A percentile compares a stretch with the other conserved stretches of the same genome.
Evolutionary conservation across 257 asterid genomes (phyloP).

Genomic region (Datura wrightii): DNA sequence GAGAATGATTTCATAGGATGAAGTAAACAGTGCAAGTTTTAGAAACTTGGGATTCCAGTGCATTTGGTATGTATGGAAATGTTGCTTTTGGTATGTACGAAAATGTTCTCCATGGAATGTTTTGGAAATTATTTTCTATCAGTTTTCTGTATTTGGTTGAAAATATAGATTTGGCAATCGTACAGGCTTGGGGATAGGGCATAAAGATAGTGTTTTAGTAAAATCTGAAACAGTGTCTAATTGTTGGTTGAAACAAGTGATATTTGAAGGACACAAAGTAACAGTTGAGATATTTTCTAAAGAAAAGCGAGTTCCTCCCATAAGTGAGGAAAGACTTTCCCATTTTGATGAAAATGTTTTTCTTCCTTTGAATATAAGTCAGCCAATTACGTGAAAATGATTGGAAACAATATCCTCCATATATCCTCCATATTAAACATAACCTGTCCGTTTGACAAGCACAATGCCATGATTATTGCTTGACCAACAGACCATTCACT

Average conservation of each 20-base stretch:
- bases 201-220: not conserved
- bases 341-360: not conserved
- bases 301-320: not conserved
- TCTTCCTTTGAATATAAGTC: not conserved
- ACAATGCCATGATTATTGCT: not conserved
- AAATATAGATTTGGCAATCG: not conserved
- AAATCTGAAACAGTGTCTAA: not conserved
- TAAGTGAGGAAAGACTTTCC: not conserved
- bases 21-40: not conserved
- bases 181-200: not conserved
- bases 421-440: not conserved
- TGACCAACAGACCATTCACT: not conserved
- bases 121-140: not conserved
- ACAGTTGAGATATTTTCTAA: not conserved
- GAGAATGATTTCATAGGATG: not conserved
- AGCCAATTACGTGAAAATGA: not conserved
- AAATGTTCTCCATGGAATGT: not conserved
- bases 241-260: not conserved
- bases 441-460: conserved; percentile 4
- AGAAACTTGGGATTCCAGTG: not conserved
- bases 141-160: not conserved
- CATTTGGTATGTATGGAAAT: not conserved
- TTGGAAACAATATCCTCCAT: conserved; percentile 15
- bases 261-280: not conserved
- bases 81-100: not conserved